Conservation (phyloP, 2,329 filamentous ascomycete species). For the Pezicula rhizophila region DNA sequence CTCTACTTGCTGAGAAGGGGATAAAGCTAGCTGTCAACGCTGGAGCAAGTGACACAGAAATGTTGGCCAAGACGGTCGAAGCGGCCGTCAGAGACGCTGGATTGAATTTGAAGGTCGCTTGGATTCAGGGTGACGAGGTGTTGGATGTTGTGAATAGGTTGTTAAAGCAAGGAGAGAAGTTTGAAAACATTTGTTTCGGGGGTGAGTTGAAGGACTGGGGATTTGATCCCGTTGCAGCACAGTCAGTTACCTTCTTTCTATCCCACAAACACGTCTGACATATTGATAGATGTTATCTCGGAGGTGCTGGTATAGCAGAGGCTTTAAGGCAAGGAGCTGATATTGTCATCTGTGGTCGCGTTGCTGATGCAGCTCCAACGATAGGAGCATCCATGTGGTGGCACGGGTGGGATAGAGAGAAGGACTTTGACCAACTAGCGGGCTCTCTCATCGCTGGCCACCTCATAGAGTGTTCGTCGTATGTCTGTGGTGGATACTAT, state of each 20-base stretch:
- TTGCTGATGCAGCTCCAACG: conserved; percentile 36
- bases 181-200: conserved; percentile 4
- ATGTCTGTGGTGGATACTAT: conserved; percentile 18
- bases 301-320: conserved; percentile 34
- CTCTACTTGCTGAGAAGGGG: conserved; percentile 36
- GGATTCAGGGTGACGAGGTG: conserved; percentile 39
- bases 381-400: conserved; percentile 34
- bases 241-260: conserved; percentile 1
- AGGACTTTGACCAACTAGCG: conserved; percentile 32
- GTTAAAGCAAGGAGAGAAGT: conserved; percentile 6
- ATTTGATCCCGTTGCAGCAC: conserved; percentile 13
- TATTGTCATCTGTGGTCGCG: conserved; percentile 38
- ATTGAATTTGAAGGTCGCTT: conserved; percentile 34
- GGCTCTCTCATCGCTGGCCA: conserved; percentile 29
- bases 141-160: conserved; percentile 22
- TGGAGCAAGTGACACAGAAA: conserved; percentile 44
- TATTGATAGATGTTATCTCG: conserved; percentile 34
- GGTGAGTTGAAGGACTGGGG: conserved; percentile 13
- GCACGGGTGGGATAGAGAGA: conserved; percentile 32
- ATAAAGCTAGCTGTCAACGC: conserved; percentile 48
- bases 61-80: conserved; percentile 27
- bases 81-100: conserved; percentile 2
- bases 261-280: neutral
- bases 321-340: conserved; percentile 36
- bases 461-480: conserved; percentile 26